These are phyloP conservation scores for Pouteria glomerata DNA, from an alignment of 148 eudicot genomes.

Conservation along the genomic window DNA sequence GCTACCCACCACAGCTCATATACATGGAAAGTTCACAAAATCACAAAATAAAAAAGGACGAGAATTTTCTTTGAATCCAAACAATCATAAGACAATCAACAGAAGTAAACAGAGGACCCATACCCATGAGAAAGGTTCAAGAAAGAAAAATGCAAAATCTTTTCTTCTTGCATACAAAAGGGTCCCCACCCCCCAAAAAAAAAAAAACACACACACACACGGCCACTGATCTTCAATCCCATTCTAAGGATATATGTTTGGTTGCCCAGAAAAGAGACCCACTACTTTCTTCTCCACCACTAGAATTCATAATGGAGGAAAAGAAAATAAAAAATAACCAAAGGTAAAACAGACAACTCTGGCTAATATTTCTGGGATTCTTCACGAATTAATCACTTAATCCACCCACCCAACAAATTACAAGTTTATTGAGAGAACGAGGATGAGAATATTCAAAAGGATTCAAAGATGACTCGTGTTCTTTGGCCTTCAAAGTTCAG, in stretches of 20 bases:
- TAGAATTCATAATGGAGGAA: constrained; percentile 4
- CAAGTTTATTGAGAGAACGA: not conserved
- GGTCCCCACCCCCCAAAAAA: not conserved
- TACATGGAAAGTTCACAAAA: not conserved
- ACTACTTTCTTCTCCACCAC: constrained; percentile 17
- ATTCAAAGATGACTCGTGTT: not conserved
- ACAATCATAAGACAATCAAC: not conserved
- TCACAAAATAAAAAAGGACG: not conserved
- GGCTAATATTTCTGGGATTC: not conserved
- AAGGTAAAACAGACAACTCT: not conserved
- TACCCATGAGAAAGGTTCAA: not conserved
- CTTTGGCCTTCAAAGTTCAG: constrained; percentile 6
- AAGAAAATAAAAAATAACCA: not conserved
- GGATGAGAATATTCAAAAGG: not conserved
- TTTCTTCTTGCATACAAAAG: not conserved
- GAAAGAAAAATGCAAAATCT: constrained; percentile 1
- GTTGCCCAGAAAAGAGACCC: constrained; percentile 5
- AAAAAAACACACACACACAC: not conserved
- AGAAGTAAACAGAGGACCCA: constrained; percentile 2
- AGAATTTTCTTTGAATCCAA: not conserved
- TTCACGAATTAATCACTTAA: too few relatives aligned
- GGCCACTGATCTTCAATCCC: not conserved
- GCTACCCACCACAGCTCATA: not conserved
- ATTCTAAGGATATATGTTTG: not conserved
- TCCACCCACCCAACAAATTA: not conserved